Conservation (phyloP, 1,139 yeast species). For the Geotrichum carabidarum region DNA sequence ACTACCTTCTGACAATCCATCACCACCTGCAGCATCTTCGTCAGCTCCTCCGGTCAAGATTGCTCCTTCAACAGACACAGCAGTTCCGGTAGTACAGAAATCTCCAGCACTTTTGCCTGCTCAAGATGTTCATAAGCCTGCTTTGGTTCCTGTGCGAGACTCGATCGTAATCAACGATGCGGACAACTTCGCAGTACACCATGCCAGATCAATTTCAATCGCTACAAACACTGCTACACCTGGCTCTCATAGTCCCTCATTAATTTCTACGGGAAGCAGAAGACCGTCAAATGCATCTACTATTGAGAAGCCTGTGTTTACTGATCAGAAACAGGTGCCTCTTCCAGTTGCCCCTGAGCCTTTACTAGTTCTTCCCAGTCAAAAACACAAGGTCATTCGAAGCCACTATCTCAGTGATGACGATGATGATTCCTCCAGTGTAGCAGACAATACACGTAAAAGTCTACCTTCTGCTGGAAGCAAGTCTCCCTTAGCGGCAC, state of each 20-base stretch:
- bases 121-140: neutral
- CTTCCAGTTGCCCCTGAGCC: constrained; percentile 1
- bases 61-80: neutral
- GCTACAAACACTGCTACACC: neutral
- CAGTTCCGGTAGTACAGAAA: too few relatives aligned
- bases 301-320: neutral
- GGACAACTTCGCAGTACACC: constrained; percentile 6
- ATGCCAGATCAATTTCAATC: constrained; percentile 6
- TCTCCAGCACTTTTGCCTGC: neutral
- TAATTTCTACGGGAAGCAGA: constrained; percentile 6
- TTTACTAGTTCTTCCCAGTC: constrained; percentile 14
- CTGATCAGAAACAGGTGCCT: neutral
- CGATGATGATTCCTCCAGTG: neutral
- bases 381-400: neutral
- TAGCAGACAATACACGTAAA: too few relatives aligned
- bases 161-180: constrained; percentile 8
- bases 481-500: too few relatives aligned
- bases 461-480: too few relatives aligned
- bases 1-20: neutral
- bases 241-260: constrained; percentile 10
- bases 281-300: neutral
- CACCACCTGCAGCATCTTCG: neutral
- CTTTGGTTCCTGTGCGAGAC: constrained; percentile 10
- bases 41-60: neutral
- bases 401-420: neutral